Base-by-base conservation (phyloP, 1,284 basidiomycete species). In the Stereum hirsutum region DNA sequence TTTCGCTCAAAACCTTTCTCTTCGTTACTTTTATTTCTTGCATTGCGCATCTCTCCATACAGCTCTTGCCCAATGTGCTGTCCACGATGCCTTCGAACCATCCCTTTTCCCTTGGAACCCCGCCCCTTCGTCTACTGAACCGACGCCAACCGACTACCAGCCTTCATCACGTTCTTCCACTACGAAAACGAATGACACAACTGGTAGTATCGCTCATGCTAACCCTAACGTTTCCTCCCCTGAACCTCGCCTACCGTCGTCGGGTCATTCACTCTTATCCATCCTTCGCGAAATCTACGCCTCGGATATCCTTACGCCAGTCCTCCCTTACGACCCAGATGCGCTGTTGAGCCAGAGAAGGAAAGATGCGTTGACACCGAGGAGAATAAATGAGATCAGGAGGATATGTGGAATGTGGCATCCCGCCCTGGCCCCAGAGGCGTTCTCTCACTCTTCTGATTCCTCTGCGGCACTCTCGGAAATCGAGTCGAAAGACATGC, bases 31-130 rank as follows among this genome's bases (percentile, higher is more conserved):
- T 34, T 23, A 17, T 28, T n/a, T 14, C 21, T 26, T 6, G 28
- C 21, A 24, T n/a, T 19, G 39, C 17, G 8, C 28, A 38, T 28
- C n/a, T 14, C 3, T 23, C 10, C 37, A 34, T 37, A 6, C 35
- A 71, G 73, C 75, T 28, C 62, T 81, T 11, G 77, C 80, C 0
- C 70, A 75, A 52, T 64, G 74, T 0, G 74, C 78, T 0, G 57
- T 78, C 1, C 72, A 77, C 42, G 33, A 44, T 0, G 48, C 64
- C 0, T 47, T 66, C 40, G 45, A 53, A 0, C 61, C 66, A 0
- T 59, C 60, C 2, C 43, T 68, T 1, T 70, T 67, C 49, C 55
- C 60, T 35, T 49, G 57, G 27, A 34, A 36, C 5, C 36, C 7
- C 19, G 42, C 31, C 17, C 28, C 46, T 6, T 38, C 53, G 21